Conservation (phyloP, 208 protist species). For the Crithidia thermophila region DNA sequence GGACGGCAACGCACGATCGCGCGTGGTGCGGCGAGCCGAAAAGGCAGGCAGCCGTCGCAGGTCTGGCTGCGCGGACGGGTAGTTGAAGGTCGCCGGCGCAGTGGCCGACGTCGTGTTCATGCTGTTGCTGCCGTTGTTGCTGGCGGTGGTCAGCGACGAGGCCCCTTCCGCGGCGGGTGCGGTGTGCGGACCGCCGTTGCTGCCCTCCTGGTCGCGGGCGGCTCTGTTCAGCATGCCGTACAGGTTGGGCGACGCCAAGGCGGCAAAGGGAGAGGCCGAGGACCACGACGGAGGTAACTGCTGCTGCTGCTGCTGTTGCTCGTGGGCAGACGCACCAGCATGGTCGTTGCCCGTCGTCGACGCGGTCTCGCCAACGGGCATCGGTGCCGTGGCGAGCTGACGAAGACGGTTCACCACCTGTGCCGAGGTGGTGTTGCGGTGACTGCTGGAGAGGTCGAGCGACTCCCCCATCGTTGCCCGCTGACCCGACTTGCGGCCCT, state of each 20-base stretch:
- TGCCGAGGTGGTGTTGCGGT: background rate
- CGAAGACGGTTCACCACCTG: constrained; percentile 28
- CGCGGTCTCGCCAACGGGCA: constrained; percentile 18
- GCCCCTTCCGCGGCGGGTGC: too few relatives aligned
- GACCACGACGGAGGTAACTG: constrained; percentile 27
- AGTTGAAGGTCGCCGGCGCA: background rate
- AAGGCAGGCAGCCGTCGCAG: background rate
- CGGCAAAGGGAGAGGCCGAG: constrained; percentile 19
- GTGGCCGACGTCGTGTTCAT: background rate
- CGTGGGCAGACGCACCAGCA: background rate
- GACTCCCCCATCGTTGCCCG: background rate
- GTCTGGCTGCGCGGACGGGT: background rate
- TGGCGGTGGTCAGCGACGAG: background rate
- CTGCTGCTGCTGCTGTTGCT: background rate
- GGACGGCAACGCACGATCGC: background rate
- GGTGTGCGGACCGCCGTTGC: too few relatives aligned
- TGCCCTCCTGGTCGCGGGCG: constrained; percentile 10
- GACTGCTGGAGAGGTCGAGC: background rate
- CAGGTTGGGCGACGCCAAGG: constrained; percentile 19
- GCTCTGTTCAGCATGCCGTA: constrained; percentile 6
- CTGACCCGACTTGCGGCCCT: background rate
- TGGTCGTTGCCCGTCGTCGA: background rate
- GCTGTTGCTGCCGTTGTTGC: background rate
- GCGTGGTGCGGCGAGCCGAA: background rate
- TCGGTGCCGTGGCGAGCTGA: constrained; percentile 22